Base-by-base conservation (phyloP, 2,329 filamentous ascomycete species). In the Paracorniculantispora psalliotae region DNA sequence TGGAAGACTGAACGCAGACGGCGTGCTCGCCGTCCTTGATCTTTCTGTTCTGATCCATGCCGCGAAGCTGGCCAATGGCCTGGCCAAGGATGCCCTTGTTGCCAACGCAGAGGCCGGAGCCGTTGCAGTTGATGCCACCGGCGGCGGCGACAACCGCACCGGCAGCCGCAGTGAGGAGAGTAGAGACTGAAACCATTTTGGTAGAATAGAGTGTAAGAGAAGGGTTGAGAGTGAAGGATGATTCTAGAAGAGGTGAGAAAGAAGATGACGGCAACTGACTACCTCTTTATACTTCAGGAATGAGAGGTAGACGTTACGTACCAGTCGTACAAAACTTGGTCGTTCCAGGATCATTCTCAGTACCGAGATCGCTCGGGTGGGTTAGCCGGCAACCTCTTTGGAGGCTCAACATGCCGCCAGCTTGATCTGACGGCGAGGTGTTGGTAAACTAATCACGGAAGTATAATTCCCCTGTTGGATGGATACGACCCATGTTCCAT, bases 91-190 rank as follows among this genome's bases (percentile, higher is more conserved):
- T 23, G 26, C 61, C 61, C 23, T 59, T 58, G 49, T 63, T 59
- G 28, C 55, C 47, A n/a, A 50, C 17, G 51, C 61, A 63, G 53
- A 63, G 50, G 43, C 59, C 59, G 26, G 51, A 57, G 56, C 61
- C 61, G 7, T 41, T 56, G 57, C 61, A 63, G 59, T 63, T 61
- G 51, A 63, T 63, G 13, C 61, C 61, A 13, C 59, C 44, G 6
- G 61, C 61, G 12, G 37, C n/a, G 26, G 15, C 26, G 26, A 30
- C 41, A 35, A n/a, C 37, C 17, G 44, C 35, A 1, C 39, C 43
- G 17, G 37, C 21, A 23, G 26, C 46, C 9, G 48, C 28, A 12
- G 57, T 30, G n/a, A 57, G 44, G 47, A 50, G 30, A 46, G 55
- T 44, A 17, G 35, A 50, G 25, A 47, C 17, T 17, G 55, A 43